These are phyloP conservation scores for Globisporangium mamillatum DNA, from an alignment of 352 stramenopile genomes.

Conservation along the genomic window DNA sequence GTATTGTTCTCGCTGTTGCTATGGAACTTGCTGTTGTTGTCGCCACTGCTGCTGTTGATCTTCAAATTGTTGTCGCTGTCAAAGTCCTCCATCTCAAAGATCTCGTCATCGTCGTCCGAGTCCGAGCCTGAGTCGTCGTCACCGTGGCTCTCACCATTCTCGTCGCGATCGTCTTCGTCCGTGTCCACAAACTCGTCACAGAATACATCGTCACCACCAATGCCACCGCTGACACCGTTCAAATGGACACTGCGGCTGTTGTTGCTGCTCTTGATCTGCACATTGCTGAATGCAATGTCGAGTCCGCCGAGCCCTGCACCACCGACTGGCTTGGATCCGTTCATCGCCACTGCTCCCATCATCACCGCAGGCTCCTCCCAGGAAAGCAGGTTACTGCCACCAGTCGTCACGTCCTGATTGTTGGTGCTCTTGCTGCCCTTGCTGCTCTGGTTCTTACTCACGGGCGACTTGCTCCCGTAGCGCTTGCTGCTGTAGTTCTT, in stretches of 20 bases:
- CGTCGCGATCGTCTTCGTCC: slow-evolving; percentile 26
- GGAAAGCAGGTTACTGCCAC: slow-evolving; percentile 38
- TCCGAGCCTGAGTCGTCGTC: slow-evolving; percentile 26
- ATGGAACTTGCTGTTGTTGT: slow-evolving; percentile 20
- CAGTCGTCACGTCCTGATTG: slow-evolving; percentile 15
- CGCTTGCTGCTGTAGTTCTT: neutral
- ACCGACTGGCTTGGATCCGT: neutral
- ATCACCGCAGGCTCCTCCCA: slow-evolving; percentile 67
- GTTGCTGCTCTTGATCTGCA: slow-evolving; percentile 30
- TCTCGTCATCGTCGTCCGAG: slow-evolving; percentile 45
- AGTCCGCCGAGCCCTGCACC: slow-evolving; percentile 4
- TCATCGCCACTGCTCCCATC: slow-evolving; percentile 17
- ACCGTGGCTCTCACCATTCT: slow-evolving; percentile 16
- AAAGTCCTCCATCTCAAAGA: slow-evolving; percentile 79
- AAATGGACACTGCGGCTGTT: slow-evolving; percentile 1
- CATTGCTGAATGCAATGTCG: slow-evolving; percentile 16
- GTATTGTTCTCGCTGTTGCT: slow-evolving; percentile 3
- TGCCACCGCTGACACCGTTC: neutral
- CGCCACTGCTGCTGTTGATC: slow-evolving; percentile 16
- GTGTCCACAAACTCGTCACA: slow-evolving; percentile 31
- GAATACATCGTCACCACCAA: slow-evolving; percentile 7
- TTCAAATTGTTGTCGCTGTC: slow-evolving; percentile 24
- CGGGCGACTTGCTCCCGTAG: slow-evolving; percentile 4
- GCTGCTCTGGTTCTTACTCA: neutral
- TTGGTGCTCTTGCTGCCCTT: neutral